Conservation (phyloP, 2,329 filamentous ascomycete genomes). For the Chalaropsis thielavioides region DNA sequence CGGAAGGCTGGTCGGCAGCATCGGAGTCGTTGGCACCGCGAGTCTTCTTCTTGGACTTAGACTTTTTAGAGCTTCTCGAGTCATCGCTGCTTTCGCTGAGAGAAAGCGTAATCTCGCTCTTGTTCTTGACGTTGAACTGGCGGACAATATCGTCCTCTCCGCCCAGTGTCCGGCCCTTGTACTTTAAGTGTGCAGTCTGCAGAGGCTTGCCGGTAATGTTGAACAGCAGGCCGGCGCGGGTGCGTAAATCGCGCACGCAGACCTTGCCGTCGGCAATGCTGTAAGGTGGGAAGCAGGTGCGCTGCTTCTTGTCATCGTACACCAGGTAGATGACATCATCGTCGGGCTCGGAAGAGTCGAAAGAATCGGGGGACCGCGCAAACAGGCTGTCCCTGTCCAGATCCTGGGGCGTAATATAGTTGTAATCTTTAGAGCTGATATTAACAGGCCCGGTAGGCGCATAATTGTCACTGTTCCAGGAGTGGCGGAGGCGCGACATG, state of each 20-base stretch:
- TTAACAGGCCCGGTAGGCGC: conserved; percentile 30
- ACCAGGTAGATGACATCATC: conserved; percentile 13
- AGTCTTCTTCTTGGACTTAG: conserved; percentile 32
- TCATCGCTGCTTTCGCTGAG: conserved; percentile 2
- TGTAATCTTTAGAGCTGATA: conserved; percentile 63
- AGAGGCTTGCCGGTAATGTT: conserved; percentile 51
- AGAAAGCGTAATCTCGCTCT: conserved; percentile 40
- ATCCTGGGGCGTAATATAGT: conserved; percentile 70
- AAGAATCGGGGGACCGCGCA: conserved; percentile 17
- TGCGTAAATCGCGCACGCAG: conserved; percentile 48
- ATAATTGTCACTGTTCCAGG: conserved; percentile 27
- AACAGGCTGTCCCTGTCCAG: conserved; percentile 32
- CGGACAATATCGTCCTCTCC: conserved; percentile 31
- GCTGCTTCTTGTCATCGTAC: conserved; percentile 5
- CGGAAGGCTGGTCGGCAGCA: neutral
- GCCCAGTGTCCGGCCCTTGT: conserved; percentile 42
- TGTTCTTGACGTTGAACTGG: conserved; percentile 47
- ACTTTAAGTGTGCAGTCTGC: conserved; percentile 48
- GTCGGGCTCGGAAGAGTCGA: neutral
- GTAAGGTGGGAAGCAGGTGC: conserved; percentile 48
- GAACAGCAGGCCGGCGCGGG: conserved; percentile 53
- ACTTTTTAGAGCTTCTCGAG: conserved; percentile 26
- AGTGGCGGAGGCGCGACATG: conserved; percentile 43
- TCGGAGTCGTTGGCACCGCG: conserved; percentile 21
- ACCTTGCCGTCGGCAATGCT: conserved; percentile 62